Evolutionary conservation across 2,329 filamentous ascomycete species (phyloP).

Genomic region (Alternaria viburni): DNA sequence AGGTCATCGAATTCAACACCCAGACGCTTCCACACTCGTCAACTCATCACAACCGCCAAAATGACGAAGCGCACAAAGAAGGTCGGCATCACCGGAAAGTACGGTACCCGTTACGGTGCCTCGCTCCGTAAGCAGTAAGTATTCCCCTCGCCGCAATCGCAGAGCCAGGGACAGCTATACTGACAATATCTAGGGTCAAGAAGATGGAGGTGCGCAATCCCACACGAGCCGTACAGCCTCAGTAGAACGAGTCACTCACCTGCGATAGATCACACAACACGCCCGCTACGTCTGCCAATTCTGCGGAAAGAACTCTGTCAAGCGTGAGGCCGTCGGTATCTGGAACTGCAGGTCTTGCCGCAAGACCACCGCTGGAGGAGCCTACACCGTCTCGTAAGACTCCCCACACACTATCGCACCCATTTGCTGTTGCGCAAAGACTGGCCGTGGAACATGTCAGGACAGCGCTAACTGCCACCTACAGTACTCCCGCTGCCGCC

Average conservation of each 20-base stretch:
- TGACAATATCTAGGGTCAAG: conserved; percentile 67
- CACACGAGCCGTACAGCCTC: conserved; percentile 4
- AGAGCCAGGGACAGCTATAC: background rate
- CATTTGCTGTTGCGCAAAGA: background rate
- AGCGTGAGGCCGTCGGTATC: conserved; percentile 88
- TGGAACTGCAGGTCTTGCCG: conserved; percentile 96
- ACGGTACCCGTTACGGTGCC: conserved; percentile 97
- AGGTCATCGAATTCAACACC: conserved; percentile 12
- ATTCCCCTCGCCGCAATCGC: background rate
- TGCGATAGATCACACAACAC: conserved; percentile 81
- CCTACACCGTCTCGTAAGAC: conserved; percentile 93
- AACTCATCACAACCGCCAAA: conserved; percentile 57
- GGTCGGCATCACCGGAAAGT: conserved; percentile 98
- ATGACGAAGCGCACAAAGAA: conserved; percentile 60
- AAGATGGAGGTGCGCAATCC: conserved; percentile 77
- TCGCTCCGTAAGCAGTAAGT: conserved; percentile 87
- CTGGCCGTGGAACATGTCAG: background rate
- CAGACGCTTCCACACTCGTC: conserved; percentile 25
- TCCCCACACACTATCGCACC: conserved; percentile 7
- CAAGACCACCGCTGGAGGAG: conserved; percentile 92
- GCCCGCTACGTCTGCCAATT: conserved; percentile 95
- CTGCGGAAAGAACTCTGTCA: conserved; percentile 88
- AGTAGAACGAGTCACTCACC: conserved; percentile 27
- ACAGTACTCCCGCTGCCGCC: conserved; percentile 87
- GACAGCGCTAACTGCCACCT: conserved; percentile 31